phyloP scores from a whole-genome alignment of 768 basidiomycete species.

The Cystobasidium tubakii region DNA sequence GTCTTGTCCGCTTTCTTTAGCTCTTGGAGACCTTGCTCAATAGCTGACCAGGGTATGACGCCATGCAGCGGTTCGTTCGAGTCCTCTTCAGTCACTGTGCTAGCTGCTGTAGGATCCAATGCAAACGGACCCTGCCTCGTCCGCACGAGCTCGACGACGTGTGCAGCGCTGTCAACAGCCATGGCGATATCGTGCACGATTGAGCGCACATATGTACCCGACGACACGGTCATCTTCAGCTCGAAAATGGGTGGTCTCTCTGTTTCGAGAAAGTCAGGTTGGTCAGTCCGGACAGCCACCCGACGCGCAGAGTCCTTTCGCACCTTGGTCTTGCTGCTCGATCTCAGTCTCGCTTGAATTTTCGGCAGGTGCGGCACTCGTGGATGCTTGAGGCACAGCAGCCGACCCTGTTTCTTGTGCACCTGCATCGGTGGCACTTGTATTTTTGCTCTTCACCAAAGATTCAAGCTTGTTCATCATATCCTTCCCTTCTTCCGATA shows the following conservation, averaged over 20 bases:
- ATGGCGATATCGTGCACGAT: conserved; percentile 89
- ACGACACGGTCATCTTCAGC: conserved; percentile 85
- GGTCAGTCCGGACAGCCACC: neutral
- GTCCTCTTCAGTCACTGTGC: conserved; percentile 5
- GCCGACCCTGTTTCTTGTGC: conserved; percentile 14
- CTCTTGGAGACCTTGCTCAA: conserved; percentile 10
- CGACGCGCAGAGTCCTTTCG: neutral
- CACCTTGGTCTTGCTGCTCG: neutral
- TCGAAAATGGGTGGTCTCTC: conserved; percentile 67
- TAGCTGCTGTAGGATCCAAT: conserved; percentile 12
- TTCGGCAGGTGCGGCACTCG: neutral
- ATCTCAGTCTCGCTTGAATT: neutral
- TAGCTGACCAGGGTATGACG: conserved; percentile 9
- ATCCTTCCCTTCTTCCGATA: conserved; percentile 64
- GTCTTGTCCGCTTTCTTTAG: neutral
- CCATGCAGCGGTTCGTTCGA: conserved; percentile 11
- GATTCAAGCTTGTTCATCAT: conserved; percentile 63
- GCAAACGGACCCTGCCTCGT: conserved; percentile 68
- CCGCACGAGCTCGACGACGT: conserved; percentile 83
- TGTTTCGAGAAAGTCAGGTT: neutral
- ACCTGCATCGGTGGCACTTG: conserved; percentile 5
- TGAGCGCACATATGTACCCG: conserved; percentile 93
- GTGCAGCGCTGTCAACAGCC: conserved; percentile 76
- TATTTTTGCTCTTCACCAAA: conserved; percentile 45
- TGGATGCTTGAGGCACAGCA: neutral